Conservation (phyloP, 2,329 filamentous ascomycete genomes). For the Chaetomium sp. region DNA sequence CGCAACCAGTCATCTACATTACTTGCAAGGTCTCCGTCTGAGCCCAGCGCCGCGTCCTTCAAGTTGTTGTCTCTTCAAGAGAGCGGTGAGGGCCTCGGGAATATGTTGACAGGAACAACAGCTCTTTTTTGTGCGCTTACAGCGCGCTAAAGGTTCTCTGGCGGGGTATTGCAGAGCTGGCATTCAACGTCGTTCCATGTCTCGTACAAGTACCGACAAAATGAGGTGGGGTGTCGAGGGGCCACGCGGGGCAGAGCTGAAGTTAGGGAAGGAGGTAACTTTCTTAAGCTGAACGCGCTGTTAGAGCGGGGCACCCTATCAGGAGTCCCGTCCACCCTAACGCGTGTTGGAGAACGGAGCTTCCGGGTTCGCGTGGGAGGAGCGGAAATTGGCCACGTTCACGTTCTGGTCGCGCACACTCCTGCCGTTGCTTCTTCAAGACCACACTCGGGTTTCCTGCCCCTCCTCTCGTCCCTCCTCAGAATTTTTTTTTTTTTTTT, state of each 20-base stretch:
- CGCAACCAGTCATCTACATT: slow-evolving; percentile 12
- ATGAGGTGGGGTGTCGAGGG: slow-evolving; percentile 15
- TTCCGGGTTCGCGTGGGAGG: slow-evolving; percentile 9
- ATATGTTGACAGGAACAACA: neutral
- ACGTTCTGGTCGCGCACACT: neutral
- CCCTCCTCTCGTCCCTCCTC: neutral
- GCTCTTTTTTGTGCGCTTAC: neutral
- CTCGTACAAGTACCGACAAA: slow-evolving; percentile 5
- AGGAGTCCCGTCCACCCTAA: neutral
- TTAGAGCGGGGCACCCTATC: slow-evolving; percentile 4
- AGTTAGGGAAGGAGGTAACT: slow-evolving; percentile 6
- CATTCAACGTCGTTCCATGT: slow-evolving; percentile 1
- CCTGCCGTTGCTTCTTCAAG: slow-evolving; percentile 4
- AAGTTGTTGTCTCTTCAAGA: slow-evolving; percentile 1
- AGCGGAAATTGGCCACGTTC: slow-evolving; percentile 18
- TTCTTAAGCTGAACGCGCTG: slow-evolving; percentile 8
- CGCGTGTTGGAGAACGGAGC: slow-evolving; percentile 15
- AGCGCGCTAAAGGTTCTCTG: neutral
- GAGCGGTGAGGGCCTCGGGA: slow-evolving; percentile 14
- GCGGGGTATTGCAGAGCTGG: slow-evolving; percentile 5
- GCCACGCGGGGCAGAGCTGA: slow-evolving; percentile 15
- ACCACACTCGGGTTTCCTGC: slow-evolving; percentile 1
- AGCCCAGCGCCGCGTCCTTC: slow-evolving; percentile 1
- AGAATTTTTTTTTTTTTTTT: slow-evolving; percentile 1
- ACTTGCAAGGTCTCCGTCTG: slow-evolving; percentile 1